Conservation (phyloP, 2,329 filamentous ascomycete species). For the Pseudogymnoascus sp. region DNA sequence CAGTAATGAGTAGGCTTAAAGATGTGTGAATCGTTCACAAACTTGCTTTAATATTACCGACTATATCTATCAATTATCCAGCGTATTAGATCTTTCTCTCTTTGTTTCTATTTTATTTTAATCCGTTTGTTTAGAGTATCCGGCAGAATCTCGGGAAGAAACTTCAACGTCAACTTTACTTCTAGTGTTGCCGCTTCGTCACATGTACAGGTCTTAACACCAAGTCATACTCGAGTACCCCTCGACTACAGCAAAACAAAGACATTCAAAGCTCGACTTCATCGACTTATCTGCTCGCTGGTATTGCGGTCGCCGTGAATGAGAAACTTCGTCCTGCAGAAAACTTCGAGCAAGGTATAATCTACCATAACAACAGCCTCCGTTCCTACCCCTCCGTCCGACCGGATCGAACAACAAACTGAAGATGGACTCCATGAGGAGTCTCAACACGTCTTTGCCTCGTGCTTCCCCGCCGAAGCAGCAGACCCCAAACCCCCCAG, state of each 20-base stretch:
- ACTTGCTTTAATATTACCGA: not conserved
- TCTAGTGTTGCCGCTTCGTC: constrained; percentile 5
- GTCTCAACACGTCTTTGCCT: constrained; percentile 55
- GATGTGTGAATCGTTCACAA: not conserved
- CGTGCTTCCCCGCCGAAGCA: constrained; percentile 39
- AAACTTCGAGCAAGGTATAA: not conserved
- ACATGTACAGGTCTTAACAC: not conserved
- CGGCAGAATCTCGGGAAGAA: constrained; percentile 4
- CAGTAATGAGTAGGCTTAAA: not conserved
- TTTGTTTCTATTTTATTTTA: not conserved
- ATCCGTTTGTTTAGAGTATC: not conserved
- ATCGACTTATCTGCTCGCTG: not conserved
- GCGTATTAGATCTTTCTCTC: not conserved
- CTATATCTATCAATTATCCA: not conserved
- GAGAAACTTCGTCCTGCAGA: not conserved
- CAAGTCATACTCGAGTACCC: not conserved
- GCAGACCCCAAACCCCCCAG: constrained; percentile 40
- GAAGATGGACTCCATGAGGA: constrained; percentile 57
- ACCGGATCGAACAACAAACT: constrained; percentile 9
- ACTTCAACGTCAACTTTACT: constrained; percentile 4
- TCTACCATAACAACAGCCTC: not conserved
- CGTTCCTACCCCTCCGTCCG: not conserved
- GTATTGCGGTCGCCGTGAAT: not conserved
- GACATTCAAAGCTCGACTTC: not conserved
- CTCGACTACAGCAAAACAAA: constrained; percentile 3